These are phyloP conservation scores for Magnusiomyces tetraspermus DNA, from an alignment of 1,139 yeast species.

Conservation along the genomic window DNA sequence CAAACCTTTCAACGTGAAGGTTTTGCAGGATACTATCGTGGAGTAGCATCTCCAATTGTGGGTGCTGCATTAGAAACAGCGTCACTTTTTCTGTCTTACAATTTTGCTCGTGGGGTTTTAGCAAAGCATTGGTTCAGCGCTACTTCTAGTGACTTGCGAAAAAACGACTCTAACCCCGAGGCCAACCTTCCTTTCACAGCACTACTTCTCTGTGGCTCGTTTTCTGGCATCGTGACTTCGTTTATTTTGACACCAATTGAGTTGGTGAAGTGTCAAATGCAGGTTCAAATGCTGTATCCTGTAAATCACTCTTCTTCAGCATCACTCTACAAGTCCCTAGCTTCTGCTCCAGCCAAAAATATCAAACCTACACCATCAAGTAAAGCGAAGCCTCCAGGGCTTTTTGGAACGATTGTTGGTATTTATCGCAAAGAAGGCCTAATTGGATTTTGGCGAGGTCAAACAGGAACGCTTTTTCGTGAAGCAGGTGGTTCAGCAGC, in stretches of 20 bases:
- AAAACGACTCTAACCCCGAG: constrained; percentile 1
- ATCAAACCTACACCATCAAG: neutral
- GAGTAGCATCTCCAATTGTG: constrained; percentile 67
- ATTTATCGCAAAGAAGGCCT: constrained; percentile 28
- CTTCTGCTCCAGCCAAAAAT: neutral
- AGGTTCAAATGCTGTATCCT: constrained; percentile 43
- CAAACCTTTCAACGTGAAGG: constrained; percentile 63
- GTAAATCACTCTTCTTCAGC: neutral
- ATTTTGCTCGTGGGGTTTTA: constrained; percentile 36
- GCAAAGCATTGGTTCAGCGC: constrained; percentile 15
- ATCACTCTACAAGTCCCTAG: too few relatives aligned
- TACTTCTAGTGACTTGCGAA: too few relatives aligned
- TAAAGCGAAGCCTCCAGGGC: neutral
- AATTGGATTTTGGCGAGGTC: constrained; percentile 72
- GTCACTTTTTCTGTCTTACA: constrained; percentile 55
- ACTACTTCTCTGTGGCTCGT: constrained; percentile 55
- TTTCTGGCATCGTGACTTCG: constrained; percentile 77
- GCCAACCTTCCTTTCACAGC: constrained; percentile 14
- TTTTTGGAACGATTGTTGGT: constrained; percentile 15
- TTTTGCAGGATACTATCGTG: constrained; percentile 47
- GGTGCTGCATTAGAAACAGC: constrained; percentile 89
- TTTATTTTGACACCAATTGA: constrained; percentile 85
- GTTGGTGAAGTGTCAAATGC: constrained; percentile 76
- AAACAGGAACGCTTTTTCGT: constrained; percentile 69
- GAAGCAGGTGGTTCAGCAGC: constrained; percentile 88